Base-by-base conservation (phyloP, 2,329 filamentous ascomycete genomes). In the Ceratocystis papillata region DNA sequence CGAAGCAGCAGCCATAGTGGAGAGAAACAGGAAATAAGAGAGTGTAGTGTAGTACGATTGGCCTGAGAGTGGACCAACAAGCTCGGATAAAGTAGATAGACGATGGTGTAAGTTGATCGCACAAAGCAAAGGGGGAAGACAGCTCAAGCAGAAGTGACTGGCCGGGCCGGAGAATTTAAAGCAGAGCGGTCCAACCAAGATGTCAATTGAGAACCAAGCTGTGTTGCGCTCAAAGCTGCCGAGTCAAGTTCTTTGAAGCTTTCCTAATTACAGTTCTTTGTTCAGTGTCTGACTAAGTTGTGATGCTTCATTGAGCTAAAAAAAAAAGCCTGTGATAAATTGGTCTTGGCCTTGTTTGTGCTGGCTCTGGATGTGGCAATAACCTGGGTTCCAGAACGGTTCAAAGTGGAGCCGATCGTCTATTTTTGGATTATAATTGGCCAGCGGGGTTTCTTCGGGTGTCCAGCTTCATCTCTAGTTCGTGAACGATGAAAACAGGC, bases 401-500 rank as follows among this genome's bases (percentile, higher is more conserved):
- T 33, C 22, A 63, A 63, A 63, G 46, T 63, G 61, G 61, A 46
- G 22, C 22, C 20, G n/a, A n/a, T 1, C 5, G 8, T 28, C 7
- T 33, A 12, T 10, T n/a, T 28, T 22, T 28, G 22, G 33, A 44
- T 12, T 63, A 10, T 50, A 7, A 55, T 66, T 66, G 65, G 65
- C 22, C 57, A 22, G n/a, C 65, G 65, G 65, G 28, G 28, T 62
- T 55, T 57, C 45, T 25, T 57, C 59, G 65, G 64, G 8, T 48
- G 20, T 59, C 25, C 6, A 33, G 53, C 28, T 59, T 33, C 53
- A 33, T 66, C 59, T 41, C 59, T 59, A 37, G 20, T 8, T 33
- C 60, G n/a, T n/a, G 41, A 45, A 62, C 22, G 46, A 62, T 48
- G 7, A 15, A 41, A 17, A 46, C 22, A n/a, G 2, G 15, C 17